Evolutionary conservation across 345 rosid genomes (phyloP), one percentile per base, ranked within the genome.

Genomic region (Boechera stricta): DNA sequence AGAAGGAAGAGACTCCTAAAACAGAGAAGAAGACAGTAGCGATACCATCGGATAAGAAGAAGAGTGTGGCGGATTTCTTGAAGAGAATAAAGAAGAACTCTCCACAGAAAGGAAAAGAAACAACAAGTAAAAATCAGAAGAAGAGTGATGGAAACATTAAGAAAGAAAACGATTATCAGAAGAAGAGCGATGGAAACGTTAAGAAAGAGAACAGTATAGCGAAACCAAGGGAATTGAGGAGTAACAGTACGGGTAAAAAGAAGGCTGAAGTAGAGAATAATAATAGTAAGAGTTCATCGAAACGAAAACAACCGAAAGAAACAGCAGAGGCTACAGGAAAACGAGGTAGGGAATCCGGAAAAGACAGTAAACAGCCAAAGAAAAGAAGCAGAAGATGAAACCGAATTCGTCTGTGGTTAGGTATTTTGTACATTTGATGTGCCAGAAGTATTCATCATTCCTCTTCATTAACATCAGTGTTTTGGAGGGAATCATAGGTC

Each of bases 1-100:
- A 54, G 1, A 78, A 80, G 6, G 72, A 74, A 66, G 86, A 82
- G 76, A 49, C 31, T 55, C 38, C 54, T 35, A 82, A 71, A 73
- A 18, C 85, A 7, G 84, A 78, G 54, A 85, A 74, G 76, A 79
- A 78, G 82, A 72, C 74, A 16, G 33, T 67, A 11, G 64, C 18
- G 15, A 12, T 24, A 31, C 45, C 84, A 6, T 64, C 76, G 45
- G 84, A 83, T 26, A 91, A 89, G 83, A 89, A 85, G 84, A 78
- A 83, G 80, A 85, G 90, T 31, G 91, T 83, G 2, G 94, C 82
- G 5, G 89, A 87, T 77, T 91, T 89, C 87, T 80, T 89, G 78
- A 84, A 85, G 74, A 87, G 91, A 62, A 87, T 91, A 18, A 80
- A 85, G 88, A 85, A 84, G 39, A 88, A 83, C 72, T 79, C 84